phyloP scores from a whole-genome alignment of 805 yeast species.

The Lipomyces yamadae region DNA sequence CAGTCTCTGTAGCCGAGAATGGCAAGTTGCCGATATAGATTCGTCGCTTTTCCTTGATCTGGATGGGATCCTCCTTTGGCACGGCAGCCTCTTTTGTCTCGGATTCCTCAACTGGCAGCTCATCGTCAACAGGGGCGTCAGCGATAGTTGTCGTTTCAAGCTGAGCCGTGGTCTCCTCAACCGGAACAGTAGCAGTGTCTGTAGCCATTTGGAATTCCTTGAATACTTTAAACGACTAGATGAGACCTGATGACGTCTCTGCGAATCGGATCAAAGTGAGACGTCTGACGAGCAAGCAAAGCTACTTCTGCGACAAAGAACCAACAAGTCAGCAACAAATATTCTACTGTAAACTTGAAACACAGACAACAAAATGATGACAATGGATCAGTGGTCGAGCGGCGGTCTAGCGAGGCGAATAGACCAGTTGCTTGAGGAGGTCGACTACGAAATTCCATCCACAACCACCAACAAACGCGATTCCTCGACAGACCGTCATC shows the following conservation, averaged over 20 bases:
- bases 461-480: background rate
- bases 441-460: background rate
- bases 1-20: conserved; percentile 58
- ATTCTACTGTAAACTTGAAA: background rate
- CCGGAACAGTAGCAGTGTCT: conserved; percentile 17
- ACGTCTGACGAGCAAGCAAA: background rate
- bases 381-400: background rate
- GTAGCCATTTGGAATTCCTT: conserved; percentile 14
- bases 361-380: background rate
- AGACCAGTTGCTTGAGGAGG: no score
- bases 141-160: conserved; percentile 26
- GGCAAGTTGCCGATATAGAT: conserved; percentile 62
- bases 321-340: background rate
- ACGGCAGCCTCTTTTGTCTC: conserved; percentile 8
- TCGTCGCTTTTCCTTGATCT: conserved; percentile 44
- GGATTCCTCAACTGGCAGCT: background rate
- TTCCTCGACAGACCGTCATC: background rate
- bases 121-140: conserved; percentile 24
- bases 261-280: background rate
- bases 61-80: conserved; percentile 26
- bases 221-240: background rate
- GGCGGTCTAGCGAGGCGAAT: background rate
- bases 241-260: background rate
- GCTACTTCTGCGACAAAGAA: background rate
- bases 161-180: conserved; percentile 9